Conservation (phyloP, 2,329 filamentous ascomycete species). For the Xylaria sp. region DNA sequence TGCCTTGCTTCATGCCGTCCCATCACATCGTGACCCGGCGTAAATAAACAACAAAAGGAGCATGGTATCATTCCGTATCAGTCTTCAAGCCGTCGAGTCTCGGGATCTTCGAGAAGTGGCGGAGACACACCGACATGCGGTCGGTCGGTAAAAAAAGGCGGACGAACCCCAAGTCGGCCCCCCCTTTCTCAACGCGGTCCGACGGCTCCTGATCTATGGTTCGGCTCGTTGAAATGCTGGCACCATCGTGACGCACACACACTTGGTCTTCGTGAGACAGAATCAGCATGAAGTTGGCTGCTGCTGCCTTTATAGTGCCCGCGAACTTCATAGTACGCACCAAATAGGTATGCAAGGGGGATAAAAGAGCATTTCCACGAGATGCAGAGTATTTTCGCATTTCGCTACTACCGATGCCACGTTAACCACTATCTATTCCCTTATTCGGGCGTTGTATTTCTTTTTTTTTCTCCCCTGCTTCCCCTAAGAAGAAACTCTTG, state of each 20-base stretch:
- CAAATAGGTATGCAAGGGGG: neutral
- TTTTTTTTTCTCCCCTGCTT: neutral
- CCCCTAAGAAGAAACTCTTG: neutral
- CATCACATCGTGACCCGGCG: too few relatives aligned
- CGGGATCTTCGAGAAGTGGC: too few relatives aligned
- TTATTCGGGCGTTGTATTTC: neutral
- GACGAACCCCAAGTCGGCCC: too few relatives aligned
- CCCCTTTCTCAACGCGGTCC: too few relatives aligned
- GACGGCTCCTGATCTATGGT: neutral
- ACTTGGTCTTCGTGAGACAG: too few relatives aligned
- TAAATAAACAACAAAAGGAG: neutral
- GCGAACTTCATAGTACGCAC: too few relatives aligned
- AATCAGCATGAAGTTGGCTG: too few relatives aligned
- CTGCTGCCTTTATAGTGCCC: too few relatives aligned
- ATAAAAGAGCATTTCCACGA: neutral
- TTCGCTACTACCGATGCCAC: constrained; percentile 10
- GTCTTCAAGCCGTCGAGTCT: too few relatives aligned
- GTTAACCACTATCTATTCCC: constrained; percentile 13
- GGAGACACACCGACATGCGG: neutral
- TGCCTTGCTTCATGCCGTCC: too few relatives aligned
- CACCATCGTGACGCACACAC: neutral
- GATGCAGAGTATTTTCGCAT: neutral
- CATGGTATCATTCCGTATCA: neutral
- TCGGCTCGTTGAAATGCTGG: neutral
- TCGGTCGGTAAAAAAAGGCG: neutral